Base-by-base conservation (phyloP, 345 rosid species). In the Xanthoceras sorbifolium region DNA sequence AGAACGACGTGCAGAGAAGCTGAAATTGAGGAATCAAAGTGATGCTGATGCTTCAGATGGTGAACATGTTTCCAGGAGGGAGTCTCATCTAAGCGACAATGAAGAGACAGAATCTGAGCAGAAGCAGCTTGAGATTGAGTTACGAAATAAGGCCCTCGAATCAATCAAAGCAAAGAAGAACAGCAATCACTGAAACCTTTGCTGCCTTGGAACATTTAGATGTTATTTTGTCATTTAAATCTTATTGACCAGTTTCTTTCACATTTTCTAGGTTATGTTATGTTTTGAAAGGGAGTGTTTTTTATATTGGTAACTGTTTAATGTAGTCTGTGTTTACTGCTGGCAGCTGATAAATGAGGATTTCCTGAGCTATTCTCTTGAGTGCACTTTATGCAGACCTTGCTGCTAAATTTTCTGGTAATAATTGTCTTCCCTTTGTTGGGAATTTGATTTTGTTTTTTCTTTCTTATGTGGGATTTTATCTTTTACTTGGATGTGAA, bases 111-210 rank as follows among this genome's bases (percentile, higher is more conserved):
- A 84, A 42, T 71, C 87, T 36, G 90, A 91, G 77, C 94, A 89
- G 84, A 91, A 86, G 85, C 85, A 83, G 82, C 98, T 97, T 73
- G 99, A 97, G 87, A 87, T 92, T 73, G 98, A 97, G 87, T 64
- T 97, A 78, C 86, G 98, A 86, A 86, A 90, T 88, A 94, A 90
- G 87, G 99, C 99, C 61, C 87, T 97, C 0, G 98, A 97, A 81
- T 86, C 97, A 48, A 79, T 92, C 65, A 97, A 97, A 89, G 99
- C 99, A 62, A 97, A 97, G 94, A 97, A 89, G 92, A 91, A 90
- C 80, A 82, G 81, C 59, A 84, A 77, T 79, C 80, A 69, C 86
- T 96, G 78, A 88, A 78, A 70, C 55, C 67, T 44, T 81, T 80
- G 64, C 69, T 78, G 74, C 69, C 54, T 62, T 77, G 72, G 76